These are phyloP conservation scores for Alternaria angustiovoidea DNA, from an alignment of 2,329 filamentous ascomycete species.

Conservation along the genomic window DNA sequence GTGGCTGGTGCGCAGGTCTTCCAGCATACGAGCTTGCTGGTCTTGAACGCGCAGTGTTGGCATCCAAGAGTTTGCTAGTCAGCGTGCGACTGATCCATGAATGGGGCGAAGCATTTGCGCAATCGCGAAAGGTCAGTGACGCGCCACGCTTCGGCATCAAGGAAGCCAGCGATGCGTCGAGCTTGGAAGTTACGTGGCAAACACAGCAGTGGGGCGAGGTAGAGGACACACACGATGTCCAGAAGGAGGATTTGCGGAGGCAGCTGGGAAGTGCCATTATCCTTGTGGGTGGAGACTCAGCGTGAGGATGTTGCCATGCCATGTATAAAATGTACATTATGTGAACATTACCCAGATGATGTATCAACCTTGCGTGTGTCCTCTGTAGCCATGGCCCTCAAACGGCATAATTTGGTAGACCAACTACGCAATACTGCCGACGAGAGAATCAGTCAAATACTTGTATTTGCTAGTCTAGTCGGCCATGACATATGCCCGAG, in stretches of 20 bases:
- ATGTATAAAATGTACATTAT: conserved; percentile 3
- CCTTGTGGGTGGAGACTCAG: conserved; percentile 65
- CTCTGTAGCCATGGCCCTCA: not conserved
- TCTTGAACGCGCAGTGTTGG: conserved; percentile 82
- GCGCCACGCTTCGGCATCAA: conserved; percentile 74
- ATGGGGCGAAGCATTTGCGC: conserved; percentile 79
- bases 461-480: not conserved
- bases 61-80: conserved; percentile 84
- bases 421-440: not conserved
- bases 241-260: conserved; percentile 85
- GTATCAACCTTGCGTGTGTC: not conserved
- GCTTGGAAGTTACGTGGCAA: conserved; percentile 89
- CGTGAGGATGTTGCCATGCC: conserved; percentile 6
- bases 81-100: conserved; percentile 80
- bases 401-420: not conserved
- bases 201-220: conserved; percentile 93
- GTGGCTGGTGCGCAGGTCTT: conserved; percentile 77
- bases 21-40: conserved; percentile 84
- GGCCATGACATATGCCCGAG: conserved; percentile 8
- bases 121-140: conserved; percentile 55
- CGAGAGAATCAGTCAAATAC: not conserved
- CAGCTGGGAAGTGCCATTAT: conserved; percentile 89
- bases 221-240: conserved; percentile 97
- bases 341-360: not conserved
- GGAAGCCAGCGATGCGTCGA: conserved; percentile 79